These are phyloP conservation scores for Puccinia novopanici DNA, from an alignment of 1,284 basidiomycete species.

Conservation along the genomic window DNA sequence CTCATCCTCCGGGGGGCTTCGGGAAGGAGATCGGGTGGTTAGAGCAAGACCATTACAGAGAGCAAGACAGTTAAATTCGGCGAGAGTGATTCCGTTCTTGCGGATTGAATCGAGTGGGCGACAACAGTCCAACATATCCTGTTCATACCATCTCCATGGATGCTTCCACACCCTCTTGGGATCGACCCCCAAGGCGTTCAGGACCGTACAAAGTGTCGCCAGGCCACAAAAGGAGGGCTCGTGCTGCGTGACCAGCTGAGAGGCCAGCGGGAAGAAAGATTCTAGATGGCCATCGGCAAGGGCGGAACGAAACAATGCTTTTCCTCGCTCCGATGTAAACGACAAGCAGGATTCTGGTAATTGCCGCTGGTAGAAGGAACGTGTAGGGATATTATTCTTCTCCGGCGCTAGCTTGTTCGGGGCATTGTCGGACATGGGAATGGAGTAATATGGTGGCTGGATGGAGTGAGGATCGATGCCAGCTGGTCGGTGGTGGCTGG, in stretches of 20 bases:
- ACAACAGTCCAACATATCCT: conserved; percentile 56
- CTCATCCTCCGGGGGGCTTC: not conserved
- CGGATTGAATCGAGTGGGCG: conserved; percentile 54
- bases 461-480: not conserved
- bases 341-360: conserved; percentile 53
- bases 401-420: not conserved
- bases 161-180: conserved; percentile 55
- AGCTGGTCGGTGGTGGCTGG: not conserved
- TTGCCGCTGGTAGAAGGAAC: conserved; percentile 55
- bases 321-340: conserved; percentile 53
- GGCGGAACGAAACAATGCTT: conserved; percentile 53
- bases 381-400: not conserved
- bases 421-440: not conserved
- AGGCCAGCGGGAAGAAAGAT: conserved; percentile 55
- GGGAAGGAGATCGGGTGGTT: not conserved
- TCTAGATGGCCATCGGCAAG: conserved; percentile 54
- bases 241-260: conserved; percentile 54
- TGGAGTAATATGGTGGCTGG: not conserved
- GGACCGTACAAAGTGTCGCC: conserved; percentile 55
- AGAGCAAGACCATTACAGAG: conserved; percentile 55
- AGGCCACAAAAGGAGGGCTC: conserved; percentile 55
- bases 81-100: conserved; percentile 54
- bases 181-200: conserved; percentile 56
- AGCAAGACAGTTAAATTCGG: conserved; percentile 56
- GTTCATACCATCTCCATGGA: conserved; percentile 55